Percentiles rank a stretch among this genome's conserved stretches.
Evolutionary conservation across 2,329 filamentous ascomycete genomes (phyloP).

Genomic region (Microsporum audouinii): DNA sequence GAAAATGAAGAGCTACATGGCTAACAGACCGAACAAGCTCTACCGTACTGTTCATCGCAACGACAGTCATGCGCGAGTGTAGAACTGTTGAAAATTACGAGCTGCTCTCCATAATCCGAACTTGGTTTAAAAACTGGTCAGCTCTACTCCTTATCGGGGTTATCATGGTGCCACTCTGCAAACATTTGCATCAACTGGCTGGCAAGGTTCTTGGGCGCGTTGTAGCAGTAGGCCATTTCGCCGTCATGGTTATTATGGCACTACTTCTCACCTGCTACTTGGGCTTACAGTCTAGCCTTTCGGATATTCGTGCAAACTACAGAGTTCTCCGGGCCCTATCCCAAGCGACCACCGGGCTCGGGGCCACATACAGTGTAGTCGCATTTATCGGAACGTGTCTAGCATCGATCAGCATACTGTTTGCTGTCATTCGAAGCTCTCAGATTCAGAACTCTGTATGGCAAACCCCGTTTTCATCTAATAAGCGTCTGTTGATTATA

Average conservation of each 20-base stretch:
- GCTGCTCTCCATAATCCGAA: not conserved
- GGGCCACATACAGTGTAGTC: not conserved
- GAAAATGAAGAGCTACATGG: not conserved
- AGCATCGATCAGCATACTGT: not conserved
- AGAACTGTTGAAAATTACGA: not conserved
- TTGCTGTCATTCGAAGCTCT: not conserved
- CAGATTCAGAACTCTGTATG: not conserved
- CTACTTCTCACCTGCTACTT: slow-evolving; percentile 5
- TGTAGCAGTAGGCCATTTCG: slow-evolving; percentile 2
- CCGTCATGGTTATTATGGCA: slow-evolving; percentile 7
- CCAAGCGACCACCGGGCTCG: not conserved
- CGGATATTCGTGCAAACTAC: not conserved
- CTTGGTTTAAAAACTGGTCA: slow-evolving; percentile 1
- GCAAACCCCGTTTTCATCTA: not conserved
- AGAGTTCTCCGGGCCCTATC: not conserved
- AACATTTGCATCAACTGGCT: slow-evolving; percentile 7
- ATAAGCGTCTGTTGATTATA: not conserved
- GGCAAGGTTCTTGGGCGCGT: slow-evolving; percentile 1
- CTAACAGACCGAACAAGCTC: not conserved
- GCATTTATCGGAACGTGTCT: not conserved
- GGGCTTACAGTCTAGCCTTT: not conserved
- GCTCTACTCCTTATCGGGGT: slow-evolving; percentile 7
- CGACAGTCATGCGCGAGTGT: not conserved
- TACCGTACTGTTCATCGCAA: slow-evolving; percentile 1
- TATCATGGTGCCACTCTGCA: slow-evolving; percentile 9